A percentile compares a stretch with the other conserved stretches of the same genome.
phyloP scores from a whole-genome alignment of 805 yeast genomes.

The Lachancea thermotolerans region DNA sequence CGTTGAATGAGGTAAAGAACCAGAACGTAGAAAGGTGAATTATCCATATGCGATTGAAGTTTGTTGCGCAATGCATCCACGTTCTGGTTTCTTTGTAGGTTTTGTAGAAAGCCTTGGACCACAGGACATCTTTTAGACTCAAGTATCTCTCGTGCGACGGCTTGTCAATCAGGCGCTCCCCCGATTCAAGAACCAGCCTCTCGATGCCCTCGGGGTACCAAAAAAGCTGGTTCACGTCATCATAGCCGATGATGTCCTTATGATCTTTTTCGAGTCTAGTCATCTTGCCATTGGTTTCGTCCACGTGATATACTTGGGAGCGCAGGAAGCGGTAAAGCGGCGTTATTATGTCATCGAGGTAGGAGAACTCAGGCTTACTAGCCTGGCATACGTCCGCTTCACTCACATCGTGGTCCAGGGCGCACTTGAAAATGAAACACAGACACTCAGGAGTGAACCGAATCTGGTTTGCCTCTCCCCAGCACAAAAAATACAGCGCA shows the following conservation, averaged over 20 bases:
- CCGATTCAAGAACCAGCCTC: conserved; percentile 41
- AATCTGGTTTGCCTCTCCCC: conserved; percentile 88
- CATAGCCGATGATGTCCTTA: conserved; percentile 69
- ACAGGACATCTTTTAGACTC: conserved; percentile 46
- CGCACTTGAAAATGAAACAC: conserved; percentile 78
- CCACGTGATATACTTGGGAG: conserved; percentile 51
- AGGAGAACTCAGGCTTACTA: conserved; percentile 40
- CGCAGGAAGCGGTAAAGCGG: conserved; percentile 66
- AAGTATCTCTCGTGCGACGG: conserved; percentile 51
- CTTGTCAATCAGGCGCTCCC: conserved; percentile 45
- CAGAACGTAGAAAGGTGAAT: conserved; percentile 69
- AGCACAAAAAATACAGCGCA: conserved; percentile 62
- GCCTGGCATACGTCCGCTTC: conserved; percentile 26
- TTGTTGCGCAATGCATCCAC: conserved; percentile 68
- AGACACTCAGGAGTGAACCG: conserved; percentile 86
- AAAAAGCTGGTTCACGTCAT: conserved; percentile 81
- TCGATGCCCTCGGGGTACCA: conserved; percentile 74
- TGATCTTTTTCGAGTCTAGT: conserved; percentile 68
- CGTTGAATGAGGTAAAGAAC: conserved; percentile 65
- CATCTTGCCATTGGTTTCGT: conserved; percentile 42
- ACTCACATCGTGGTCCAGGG: conserved; percentile 62
- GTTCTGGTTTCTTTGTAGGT: conserved; percentile 69
- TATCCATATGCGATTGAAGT: conserved; percentile 76
- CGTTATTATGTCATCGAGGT: conserved; percentile 62
- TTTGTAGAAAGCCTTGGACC: conserved; percentile 66